These are phyloP conservation scores for Raphanus hybrid DNA, from an alignment of 441 rosid species.

Conservation along the genomic window DNA sequence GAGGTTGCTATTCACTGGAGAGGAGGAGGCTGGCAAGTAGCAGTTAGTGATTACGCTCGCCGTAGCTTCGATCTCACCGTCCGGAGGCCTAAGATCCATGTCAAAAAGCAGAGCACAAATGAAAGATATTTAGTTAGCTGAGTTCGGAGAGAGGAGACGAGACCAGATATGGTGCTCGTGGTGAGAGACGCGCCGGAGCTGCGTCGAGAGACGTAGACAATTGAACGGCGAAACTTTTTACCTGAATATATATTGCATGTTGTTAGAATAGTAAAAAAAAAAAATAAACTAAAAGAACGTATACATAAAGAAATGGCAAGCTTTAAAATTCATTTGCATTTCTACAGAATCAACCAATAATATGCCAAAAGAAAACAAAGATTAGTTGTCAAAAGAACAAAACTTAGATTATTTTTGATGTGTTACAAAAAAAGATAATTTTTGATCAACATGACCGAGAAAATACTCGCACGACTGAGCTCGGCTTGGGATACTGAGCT, in stretches of 20 bases:
- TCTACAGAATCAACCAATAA: not conserved
- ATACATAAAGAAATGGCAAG: not conserved
- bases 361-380: not conserved
- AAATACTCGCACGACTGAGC: no score
- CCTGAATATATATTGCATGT: not conserved
- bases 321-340: not conserved
- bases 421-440: no score
- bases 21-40: not conserved
- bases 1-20: not conserved
- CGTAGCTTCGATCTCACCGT: not conserved
- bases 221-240: not conserved
- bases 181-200: not conserved
- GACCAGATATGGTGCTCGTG: not conserved
- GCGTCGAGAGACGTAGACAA: not conserved
- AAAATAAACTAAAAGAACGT: no score
- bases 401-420: no score
- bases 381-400: not conserved
- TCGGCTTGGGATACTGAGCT: no score
- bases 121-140: not conserved
- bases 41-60: not conserved
- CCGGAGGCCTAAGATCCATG: not conserved
- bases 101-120: not conserved
- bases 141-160: not conserved
- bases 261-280: not conserved
- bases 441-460: no score